Evolutionary conservation across 2,329 filamentous ascomycete genomes (phyloP), one percentile per base, ranked within the genome.

Genomic region (Aspergillus intermedius): DNA sequence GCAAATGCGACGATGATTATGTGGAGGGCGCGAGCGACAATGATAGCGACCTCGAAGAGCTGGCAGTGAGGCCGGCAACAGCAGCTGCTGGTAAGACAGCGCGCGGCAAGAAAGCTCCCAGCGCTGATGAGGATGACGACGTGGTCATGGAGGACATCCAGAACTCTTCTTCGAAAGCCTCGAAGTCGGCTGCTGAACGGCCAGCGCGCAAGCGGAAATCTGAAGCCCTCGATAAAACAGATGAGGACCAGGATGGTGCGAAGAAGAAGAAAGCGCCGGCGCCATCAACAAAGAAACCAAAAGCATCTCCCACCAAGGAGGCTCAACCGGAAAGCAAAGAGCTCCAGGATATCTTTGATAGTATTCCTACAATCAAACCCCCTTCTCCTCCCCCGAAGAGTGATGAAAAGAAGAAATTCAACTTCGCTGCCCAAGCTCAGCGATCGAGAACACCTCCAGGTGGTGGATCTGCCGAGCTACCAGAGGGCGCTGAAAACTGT

Each of bases 401-500:
- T 48, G 80, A 81, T 0, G 78, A 82, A 54, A 74, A 74, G 21
- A 75, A 73, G 44, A 96, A 95, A 60, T 96, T 91, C 59, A 84
- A 94, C 64, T 97, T 82, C 77, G 81, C 80, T 56, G 84, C 50
- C 67, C 75, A 58, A 76, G 81, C 48, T 76, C 49, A 84, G 80
- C 64, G 73, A 42, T 63, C 81, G 13, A 79, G 81, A 2, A 80
- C 82, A 17, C 81, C 88, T 15, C 80, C 81, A 6, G 78, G 79
- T 44, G 75, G 80, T 19, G 83, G 82, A 9, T 73, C 77, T 8
- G 81, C 76, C 25, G 88, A 95, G 13, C 73, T 96, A 44, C 93
- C 93, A 0, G 79, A 81, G 17, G 93, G 93, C 6, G 83, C 84
- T 46, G 88, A 93, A 9, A 94, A 96, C 59, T 98, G 93, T 64